Conservation (phyloP, 164 flowering plant genomes). For the Taxillus chinensis region DNA sequence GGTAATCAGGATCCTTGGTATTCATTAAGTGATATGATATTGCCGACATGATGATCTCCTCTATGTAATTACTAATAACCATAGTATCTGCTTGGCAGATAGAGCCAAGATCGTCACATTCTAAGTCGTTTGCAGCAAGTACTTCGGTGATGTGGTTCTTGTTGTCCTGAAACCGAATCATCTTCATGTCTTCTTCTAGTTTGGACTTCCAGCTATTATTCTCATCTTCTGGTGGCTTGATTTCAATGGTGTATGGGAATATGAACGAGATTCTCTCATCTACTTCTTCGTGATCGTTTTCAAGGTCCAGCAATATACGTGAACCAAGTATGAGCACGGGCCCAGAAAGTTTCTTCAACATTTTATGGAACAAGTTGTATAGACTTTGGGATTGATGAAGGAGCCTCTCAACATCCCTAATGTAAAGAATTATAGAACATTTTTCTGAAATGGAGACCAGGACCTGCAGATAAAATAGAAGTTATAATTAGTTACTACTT, state of each 20-base stretch:
- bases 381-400: conserved; percentile 29
- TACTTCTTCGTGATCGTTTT: conserved; percentile 24
- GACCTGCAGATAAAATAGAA: conserved; percentile 20
- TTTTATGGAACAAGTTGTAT: conserved; percentile 24
- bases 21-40: conserved; percentile 31
- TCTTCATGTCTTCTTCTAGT: conserved; percentile 40
- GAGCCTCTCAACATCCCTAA: conserved; percentile 36
- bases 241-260: conserved; percentile 38
- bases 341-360: conserved; percentile 32
- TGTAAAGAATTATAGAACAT: conserved; percentile 28
- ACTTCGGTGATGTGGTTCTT: conserved; percentile 42
- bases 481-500: no score
- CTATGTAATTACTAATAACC: conserved; percentile 30
- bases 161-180: conserved; percentile 33
- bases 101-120: conserved; percentile 38
- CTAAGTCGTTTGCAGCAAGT: conserved; percentile 40
- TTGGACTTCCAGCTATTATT: conserved; percentile 33
- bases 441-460: conserved; percentile 29
- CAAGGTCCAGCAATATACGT: conserved; percentile 16
- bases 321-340: conserved; percentile 37
- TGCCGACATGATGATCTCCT: conserved; percentile 33
- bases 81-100: conserved; percentile 35
- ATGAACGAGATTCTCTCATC: conserved; percentile 24
- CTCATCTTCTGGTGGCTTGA: conserved; percentile 39
- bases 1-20: conserved; percentile 34